phyloP scores from a whole-genome alignment of 768 basidiomycete genomes.

The Rhizopogon salebrosus region DNA sequence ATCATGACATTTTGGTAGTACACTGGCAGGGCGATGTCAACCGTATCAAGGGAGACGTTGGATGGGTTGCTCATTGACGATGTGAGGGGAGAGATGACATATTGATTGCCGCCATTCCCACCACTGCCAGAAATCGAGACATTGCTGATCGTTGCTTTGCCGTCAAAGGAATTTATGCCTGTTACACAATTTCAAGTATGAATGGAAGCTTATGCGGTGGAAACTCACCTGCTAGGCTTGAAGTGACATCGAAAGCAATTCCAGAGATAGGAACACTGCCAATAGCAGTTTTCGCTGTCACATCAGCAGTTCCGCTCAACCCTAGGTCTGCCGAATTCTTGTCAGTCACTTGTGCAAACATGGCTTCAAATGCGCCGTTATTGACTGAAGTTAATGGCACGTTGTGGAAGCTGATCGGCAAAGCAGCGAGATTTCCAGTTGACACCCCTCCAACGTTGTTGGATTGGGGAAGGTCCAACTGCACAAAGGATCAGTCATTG shows the following conservation, averaged over 20 bases:
- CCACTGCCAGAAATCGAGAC: conserved; percentile 63
- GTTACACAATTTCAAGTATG: background rate
- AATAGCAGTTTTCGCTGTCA: conserved; percentile 55
- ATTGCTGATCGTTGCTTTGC: conserved; percentile 45
- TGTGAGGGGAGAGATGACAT: conserved; percentile 51
- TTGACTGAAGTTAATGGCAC: conserved; percentile 53
- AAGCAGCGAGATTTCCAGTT: conserved; percentile 60
- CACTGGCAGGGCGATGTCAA: conserved; percentile 53
- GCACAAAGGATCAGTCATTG: conserved; percentile 3
- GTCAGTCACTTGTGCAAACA: conserved; percentile 60
- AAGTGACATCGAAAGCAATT: conserved; percentile 58
- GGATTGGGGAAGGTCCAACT: conserved; percentile 49
- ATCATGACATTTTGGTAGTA: conserved; percentile 50
- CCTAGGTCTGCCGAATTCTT: conserved; percentile 37
- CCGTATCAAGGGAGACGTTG: conserved; percentile 58
- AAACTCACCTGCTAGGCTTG: conserved; percentile 45
- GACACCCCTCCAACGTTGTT: conserved; percentile 56
- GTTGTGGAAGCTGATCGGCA: conserved; percentile 53
- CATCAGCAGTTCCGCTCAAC: conserved; percentile 52
- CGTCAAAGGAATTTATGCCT: conserved; percentile 61
- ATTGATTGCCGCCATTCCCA: conserved; percentile 55
- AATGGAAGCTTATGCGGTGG: background rate
- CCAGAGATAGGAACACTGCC: conserved; percentile 63
- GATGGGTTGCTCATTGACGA: conserved; percentile 62
- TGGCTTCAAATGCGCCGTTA: conserved; percentile 44